Percentiles rank a stretch among this genome's conserved stretches.
Conservation (phyloP, 176 grass and related monocot species). For the Rhipidocladum racemiflorum region DNA sequence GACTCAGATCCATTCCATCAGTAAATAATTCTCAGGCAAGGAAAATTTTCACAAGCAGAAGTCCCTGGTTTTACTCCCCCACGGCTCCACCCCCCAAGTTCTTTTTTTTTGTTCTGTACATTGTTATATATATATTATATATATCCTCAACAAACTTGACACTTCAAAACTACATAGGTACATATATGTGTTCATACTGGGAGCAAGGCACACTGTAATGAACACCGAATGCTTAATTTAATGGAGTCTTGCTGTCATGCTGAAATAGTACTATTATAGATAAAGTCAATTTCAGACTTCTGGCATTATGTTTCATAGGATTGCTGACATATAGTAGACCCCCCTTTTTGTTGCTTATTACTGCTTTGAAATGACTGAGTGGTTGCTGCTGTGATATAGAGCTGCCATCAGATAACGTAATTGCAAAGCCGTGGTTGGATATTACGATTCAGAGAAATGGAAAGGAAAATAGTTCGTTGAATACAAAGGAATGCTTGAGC, state of each 20-base stretch:
- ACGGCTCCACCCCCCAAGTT: constrained; percentile 7
- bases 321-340: neutral
- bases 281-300: neutral
- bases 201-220: constrained; percentile 46
- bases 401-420: neutral
- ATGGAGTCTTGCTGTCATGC: constrained; percentile 27
- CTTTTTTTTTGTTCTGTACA: constrained; percentile 39
- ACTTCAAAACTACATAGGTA: constrained; percentile 40
- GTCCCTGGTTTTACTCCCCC: constrained; percentile 41
- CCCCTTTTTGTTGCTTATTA: neutral
- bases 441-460: neutral
- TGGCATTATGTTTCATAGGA: neutral
- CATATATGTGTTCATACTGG: constrained; percentile 44
- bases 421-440: neutral
- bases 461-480: neutral
- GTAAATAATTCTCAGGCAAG: constrained; percentile 53
- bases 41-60: constrained; percentile 37
- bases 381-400: neutral
- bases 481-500: neutral
- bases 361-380: neutral
- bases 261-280: neutral
- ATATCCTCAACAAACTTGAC: constrained; percentile 44
- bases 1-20: constrained; percentile 33
- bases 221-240: constrained; percentile 28
- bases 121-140: constrained; percentile 52